phyloP scores from a whole-genome alignment of 2,329 filamentous ascomycete species.

The Aspergillus calidoustus region DNA sequence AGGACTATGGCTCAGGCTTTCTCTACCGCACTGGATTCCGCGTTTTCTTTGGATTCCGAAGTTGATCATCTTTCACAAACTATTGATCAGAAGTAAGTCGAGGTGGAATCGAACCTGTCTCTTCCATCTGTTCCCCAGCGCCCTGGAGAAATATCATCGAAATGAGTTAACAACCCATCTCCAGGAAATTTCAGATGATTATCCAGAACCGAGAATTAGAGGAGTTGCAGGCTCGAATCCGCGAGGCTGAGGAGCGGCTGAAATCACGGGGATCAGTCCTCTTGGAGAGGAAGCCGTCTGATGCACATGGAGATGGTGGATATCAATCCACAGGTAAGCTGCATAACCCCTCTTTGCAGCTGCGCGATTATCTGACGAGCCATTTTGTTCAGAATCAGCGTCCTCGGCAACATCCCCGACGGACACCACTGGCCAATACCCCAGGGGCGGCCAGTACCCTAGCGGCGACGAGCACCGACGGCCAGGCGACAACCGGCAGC shows the following conservation, averaged over 20 bases:
- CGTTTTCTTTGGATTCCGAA: slow-evolving; percentile 85
- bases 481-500: slow-evolving; percentile 12
- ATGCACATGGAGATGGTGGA: slow-evolving; percentile 22
- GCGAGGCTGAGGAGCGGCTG: slow-evolving; percentile 82
- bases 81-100: slow-evolving; percentile 77
- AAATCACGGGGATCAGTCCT: slow-evolving; percentile 43
- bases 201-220: slow-evolving; percentile 80
- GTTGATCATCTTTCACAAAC: slow-evolving; percentile 74
- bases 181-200: slow-evolving; percentile 78
- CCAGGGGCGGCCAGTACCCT: slow-evolving; percentile 28
- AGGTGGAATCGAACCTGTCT: slow-evolving; percentile 2
- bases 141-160: not conserved
- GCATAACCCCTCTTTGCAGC: not conserved
- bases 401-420: slow-evolving; percentile 28
- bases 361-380: slow-evolving; percentile 1
- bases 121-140: not conserved
- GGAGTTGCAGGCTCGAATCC: slow-evolving; percentile 79
- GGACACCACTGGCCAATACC: slow-evolving; percentile 28
- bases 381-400: slow-evolving; percentile 17
- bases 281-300: slow-evolving; percentile 19
- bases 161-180: slow-evolving; percentile 6
- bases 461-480: slow-evolving; percentile 33
- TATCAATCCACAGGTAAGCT: slow-evolving; percentile 29
- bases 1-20: slow-evolving; percentile 89
- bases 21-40: slow-evolving; percentile 81